A percentile compares a stretch with the other conserved stretches of the same genome.
phyloP scores from a whole-genome alignment of 2,329 filamentous ascomycete genomes.

The Alternaria hordeiaustralica region DNA sequence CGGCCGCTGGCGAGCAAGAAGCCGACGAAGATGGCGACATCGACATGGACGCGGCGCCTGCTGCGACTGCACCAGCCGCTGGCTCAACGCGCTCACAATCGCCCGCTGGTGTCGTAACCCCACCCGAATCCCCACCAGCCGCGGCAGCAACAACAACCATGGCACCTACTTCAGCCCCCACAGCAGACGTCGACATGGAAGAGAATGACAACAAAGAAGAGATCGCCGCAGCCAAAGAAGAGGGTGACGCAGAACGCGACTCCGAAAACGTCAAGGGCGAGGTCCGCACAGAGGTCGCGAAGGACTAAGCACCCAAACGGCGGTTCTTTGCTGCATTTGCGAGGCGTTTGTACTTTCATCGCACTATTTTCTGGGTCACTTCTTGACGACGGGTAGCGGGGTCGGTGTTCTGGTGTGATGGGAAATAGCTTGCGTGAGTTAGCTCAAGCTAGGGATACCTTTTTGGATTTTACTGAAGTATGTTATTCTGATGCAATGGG shows the following conservation, averaged over 20 bases:
- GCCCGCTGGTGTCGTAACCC: conserved; percentile 42
- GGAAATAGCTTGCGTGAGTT: conserved; percentile 7
- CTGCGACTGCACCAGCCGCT: conserved; percentile 15
- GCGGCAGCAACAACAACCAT: conserved; percentile 20
- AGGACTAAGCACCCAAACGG: conserved; percentile 19
- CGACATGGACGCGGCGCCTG: conserved; percentile 42
- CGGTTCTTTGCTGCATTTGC: conserved; percentile 7
- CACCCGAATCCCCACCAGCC: conserved; percentile 43
- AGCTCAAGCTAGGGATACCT: conserved; percentile 19
- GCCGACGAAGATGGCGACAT: conserved; percentile 47
- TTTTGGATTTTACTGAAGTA: conserved; percentile 12
- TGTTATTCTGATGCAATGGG: neutral
- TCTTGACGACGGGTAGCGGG: conserved; percentile 8
- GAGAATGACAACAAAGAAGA: conserved; percentile 28
- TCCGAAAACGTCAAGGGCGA: conserved; percentile 41
- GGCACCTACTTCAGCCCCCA: conserved; percentile 22
- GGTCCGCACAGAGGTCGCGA: conserved; percentile 36
- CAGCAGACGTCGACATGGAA: conserved; percentile 43
- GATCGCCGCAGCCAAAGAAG: conserved; percentile 28
- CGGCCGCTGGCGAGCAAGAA: conserved; percentile 28
- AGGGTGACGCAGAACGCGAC: conserved; percentile 37
- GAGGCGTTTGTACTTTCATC: conserved; percentile 18
- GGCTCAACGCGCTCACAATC: conserved; percentile 33
- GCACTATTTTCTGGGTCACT: conserved; percentile 2
- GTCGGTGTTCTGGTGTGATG: conserved; percentile 25